phyloP scores from a whole-genome alignment of 495 filamentous ascomycete species.

The Pyrenula aspistea region DNA sequence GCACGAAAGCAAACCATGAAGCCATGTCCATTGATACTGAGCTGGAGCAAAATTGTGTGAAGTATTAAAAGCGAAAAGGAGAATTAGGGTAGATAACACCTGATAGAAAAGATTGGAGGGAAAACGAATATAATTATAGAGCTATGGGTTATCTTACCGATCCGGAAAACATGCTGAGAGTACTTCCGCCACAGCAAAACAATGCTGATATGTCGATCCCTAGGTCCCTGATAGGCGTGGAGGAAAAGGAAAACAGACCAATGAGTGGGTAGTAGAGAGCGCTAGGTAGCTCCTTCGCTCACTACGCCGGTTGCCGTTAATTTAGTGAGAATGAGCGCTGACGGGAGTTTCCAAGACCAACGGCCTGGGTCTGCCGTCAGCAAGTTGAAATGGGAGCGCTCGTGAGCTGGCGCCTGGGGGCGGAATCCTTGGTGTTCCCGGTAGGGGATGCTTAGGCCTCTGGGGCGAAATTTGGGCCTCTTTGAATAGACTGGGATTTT shows the following conservation, averaged over 20 bases:
- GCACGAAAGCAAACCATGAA: neutral
- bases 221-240: neutral
- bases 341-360: neutral
- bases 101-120: neutral
- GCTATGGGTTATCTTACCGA: neutral
- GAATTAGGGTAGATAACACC: neutral
- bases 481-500: too few species aligned
- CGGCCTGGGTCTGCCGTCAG: neutral
- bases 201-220: neutral
- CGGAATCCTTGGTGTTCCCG: neutral
- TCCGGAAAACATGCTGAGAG: neutral
- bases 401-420: neutral
- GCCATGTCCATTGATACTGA: neutral
- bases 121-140: neutral
- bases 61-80: neutral
- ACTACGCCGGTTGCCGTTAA: too few species aligned
- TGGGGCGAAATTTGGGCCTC: neutral
- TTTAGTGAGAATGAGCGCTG: too few species aligned
- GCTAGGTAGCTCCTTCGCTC: neutral
- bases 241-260: neutral
- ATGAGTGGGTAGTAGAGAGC: neutral
- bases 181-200: neutral
- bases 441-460: neutral
- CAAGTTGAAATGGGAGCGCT: neutral
- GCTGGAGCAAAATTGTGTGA: neutral